These are phyloP conservation scores for Suillus variegatus DNA, from an alignment of 768 basidiomycete species.

Conservation along the genomic window DNA sequence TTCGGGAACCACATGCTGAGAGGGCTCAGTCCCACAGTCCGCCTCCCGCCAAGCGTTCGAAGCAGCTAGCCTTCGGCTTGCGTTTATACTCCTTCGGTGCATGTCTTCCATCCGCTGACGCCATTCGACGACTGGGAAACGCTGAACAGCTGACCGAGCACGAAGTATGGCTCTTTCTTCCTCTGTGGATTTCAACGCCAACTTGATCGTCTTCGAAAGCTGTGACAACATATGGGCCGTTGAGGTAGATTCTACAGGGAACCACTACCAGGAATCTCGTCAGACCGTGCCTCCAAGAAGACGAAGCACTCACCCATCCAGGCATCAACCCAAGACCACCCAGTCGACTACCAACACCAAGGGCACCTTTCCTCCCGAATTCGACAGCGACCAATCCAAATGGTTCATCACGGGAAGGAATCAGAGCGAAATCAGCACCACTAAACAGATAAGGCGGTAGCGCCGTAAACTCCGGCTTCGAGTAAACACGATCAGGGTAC, in stretches of 20 bases:
- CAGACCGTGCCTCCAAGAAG: background rate
- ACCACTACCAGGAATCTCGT: conserved; percentile 62
- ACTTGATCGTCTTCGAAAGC: conserved; percentile 90
- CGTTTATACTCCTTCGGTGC: conserved; percentile 79
- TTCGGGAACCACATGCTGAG: conserved; percentile 52
- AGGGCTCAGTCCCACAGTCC: conserved; percentile 53
- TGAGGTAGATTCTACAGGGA: conserved; percentile 92
- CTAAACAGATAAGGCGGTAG: conserved; percentile 92
- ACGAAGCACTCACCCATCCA: conserved; percentile 75
- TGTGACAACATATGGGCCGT: conserved; percentile 95
- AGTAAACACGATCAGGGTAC: conserved; percentile 90
- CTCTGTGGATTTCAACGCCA: conserved; percentile 87
- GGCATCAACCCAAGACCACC: conserved; percentile 97
- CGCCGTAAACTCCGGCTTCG: conserved; percentile 96
- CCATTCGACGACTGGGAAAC: conserved; percentile 98
- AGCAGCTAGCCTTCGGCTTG: conserved; percentile 70
- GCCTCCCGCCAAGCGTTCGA: conserved; percentile 76
- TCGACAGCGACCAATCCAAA: conserved; percentile 96
- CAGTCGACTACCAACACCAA: conserved; percentile 91
- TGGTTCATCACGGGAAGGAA: conserved; percentile 94
- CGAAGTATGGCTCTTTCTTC: conserved; percentile 92
- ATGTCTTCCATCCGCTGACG: conserved; percentile 95
- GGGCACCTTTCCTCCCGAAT: conserved; percentile 94
- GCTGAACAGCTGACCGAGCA: conserved; percentile 91
- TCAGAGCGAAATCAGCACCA: conserved; percentile 93